A percentile compares a stretch with the other conserved stretches of the same genome.
Conservation (phyloP, 805 yeast species). For the Metschnikowia noctiluminum region DNA sequence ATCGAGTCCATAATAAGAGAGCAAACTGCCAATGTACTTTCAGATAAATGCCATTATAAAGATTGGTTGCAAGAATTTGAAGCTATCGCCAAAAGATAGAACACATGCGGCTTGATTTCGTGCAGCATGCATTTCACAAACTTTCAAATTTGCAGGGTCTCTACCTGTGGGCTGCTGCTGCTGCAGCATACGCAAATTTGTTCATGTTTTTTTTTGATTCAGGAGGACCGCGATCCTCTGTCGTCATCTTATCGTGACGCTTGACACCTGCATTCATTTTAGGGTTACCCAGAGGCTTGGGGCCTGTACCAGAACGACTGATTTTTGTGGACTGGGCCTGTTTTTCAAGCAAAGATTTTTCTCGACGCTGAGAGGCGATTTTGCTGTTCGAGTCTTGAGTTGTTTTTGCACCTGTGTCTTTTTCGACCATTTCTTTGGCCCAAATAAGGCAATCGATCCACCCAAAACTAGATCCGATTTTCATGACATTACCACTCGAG, state of each 20-base stretch:
- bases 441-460: slow-evolving; percentile 72
- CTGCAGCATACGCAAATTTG: slow-evolving; percentile 45
- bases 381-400: not conserved
- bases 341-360: slow-evolving; percentile 1
- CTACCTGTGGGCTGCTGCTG: slow-evolving; percentile 35
- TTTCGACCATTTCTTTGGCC: slow-evolving; percentile 51
- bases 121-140: too few relatives aligned
- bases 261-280: not conserved
- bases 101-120: not conserved
- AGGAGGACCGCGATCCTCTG: not conserved
- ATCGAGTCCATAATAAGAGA: slow-evolving; percentile 35
- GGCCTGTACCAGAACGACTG: slow-evolving; percentile 1
- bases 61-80: slow-evolving; percentile 35
- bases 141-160: too few relatives aligned
- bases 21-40: slow-evolving; percentile 31
- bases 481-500: slow-evolving; percentile 25
- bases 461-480: slow-evolving; percentile 46
- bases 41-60: slow-evolving; percentile 34
- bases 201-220: slow-evolving; percentile 16
- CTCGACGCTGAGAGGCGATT: not conserved
- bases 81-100: not conserved
- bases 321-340: slow-evolving; percentile 2
- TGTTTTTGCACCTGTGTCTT: slow-evolving; percentile 5
- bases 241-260: not conserved
- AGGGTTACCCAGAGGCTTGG: not conserved